Evolutionary conservation across 768 basidiomycete genomes (phyloP), one percentile per base, ranked within the genome.

Genomic region (Rhodotorula toruloides): DNA sequence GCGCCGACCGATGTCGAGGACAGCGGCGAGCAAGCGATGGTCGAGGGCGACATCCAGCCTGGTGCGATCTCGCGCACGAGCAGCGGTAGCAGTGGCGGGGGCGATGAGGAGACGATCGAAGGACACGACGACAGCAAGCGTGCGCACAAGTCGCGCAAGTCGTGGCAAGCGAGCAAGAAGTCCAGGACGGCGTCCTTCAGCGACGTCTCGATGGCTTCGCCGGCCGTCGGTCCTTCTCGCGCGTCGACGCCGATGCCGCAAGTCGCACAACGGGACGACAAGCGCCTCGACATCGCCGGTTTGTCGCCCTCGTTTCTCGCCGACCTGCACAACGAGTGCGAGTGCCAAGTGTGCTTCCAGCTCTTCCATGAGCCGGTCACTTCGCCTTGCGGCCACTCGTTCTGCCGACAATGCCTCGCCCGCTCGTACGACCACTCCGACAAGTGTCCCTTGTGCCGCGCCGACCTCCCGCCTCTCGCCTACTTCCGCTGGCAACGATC

Each of bases 321-420:
- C 62, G 79, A 79, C 43, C 70, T 82, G 19, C 77, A 84, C 31
- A 73, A 82, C 17, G 87, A 92, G 71, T 81, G 94, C 60, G 86
- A 84, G 27, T 98, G 94, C 77, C 89, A 92, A 77, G 92, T 98
- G 40, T 98, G 94, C 78, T 88, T 88, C 75, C 82, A 83, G 75
- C 79, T 96, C 44, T 81, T 92, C 70, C 85, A 86, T 78, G 85
- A 90, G 69, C 92, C 94, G 10, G 82, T 92, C 56, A 97, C 94
- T 22, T 89, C 93, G 6, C 89, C 90, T 19, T 97, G 94, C 77
- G 93, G 97, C 77, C 94, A 98, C 79, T 91, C 92, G 0, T 98
- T 92, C 79, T 98, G 94, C 76, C 80, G 84, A 13, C 85, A 84
- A 73, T 98, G 94, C 78, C 83, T 98, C 36, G 87, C 90, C 65